Evolutionary conservation across 1,284 basidiomycete species (phyloP).

Genomic region (Cryptococcus jaspeensis): DNA sequence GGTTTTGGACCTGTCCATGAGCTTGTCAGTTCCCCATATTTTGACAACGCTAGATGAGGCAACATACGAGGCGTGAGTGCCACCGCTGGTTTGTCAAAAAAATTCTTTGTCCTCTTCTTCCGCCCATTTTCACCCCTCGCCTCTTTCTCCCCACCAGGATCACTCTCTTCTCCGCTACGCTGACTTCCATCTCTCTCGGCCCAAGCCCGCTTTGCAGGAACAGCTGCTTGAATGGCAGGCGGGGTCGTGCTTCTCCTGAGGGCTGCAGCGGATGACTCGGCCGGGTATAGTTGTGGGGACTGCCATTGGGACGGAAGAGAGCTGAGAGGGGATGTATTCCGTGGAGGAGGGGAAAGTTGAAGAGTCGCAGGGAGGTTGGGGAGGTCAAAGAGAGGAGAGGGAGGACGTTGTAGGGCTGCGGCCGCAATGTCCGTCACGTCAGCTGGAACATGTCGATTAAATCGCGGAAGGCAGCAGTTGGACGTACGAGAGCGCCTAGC

Average conservation of each 20-base stretch:
- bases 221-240: no score
- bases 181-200: background rate
- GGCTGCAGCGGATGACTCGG: no score
- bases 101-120: slow-evolving; percentile 3
- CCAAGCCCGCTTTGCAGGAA: no score
- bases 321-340: background rate
- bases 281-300: background rate
- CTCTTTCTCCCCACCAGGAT: background rate
- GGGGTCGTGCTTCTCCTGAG: no score
- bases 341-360: slow-evolving; percentile 1
- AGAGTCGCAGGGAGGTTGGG: slow-evolving; percentile 18
- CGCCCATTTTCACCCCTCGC: background rate
- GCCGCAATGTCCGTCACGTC: no score
- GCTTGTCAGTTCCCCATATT: background rate
- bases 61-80: slow-evolving; percentile 31
- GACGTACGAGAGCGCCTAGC: no score
- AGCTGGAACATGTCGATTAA: no score
- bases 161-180: background rate
- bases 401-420: slow-evolving; percentile 7
- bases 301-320: background rate
- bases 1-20: slow-evolving; percentile 17
- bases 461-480: no score
- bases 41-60: background rate
- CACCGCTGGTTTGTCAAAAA: slow-evolving; percentile 17
- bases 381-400: slow-evolving; percentile 30